Evolutionary conservation across 108 stramenopile genomes (phyloP).

Genomic region (Aurantiochytrium sp.): DNA sequence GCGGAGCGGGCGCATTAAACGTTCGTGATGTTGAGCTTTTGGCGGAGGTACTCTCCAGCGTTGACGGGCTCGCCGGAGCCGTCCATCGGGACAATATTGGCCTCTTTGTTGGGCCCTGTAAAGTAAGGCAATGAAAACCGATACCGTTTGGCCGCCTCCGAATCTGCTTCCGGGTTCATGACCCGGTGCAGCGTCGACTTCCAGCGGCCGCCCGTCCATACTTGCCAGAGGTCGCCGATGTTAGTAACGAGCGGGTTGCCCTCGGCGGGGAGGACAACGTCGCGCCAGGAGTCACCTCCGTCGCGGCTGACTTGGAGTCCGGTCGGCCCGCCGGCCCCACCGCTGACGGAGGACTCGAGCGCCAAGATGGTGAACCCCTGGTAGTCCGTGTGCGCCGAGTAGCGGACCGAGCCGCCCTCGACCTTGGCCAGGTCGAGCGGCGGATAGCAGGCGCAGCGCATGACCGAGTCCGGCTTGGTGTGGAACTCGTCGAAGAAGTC

Average conservation of each 20-base stretch:
- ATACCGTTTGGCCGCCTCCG: not conserved
- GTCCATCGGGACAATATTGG: not conserved
- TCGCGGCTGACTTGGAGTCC: not conserved
- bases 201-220: not conserved
- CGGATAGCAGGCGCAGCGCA: constrained; percentile 8
- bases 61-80: not conserved
- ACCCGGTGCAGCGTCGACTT: constrained; percentile 7
- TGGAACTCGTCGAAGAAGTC: constrained; percentile 15
- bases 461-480: not conserved
- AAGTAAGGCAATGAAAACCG: constrained; percentile 13
- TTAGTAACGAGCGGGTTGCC: not conserved
- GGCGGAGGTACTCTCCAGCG: not conserved
- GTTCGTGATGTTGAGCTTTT: not conserved
- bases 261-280: not conserved
- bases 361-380: not conserved
- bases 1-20: not conserved
- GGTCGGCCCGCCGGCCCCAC: not conserved
- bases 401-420: not conserved
- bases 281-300: not conserved
- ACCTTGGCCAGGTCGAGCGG: not conserved
- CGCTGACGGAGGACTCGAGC: not conserved
- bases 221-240: not conserved
- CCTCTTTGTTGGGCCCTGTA: not conserved
- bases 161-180: not conserved
- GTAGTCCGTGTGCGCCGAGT: constrained; percentile 8